Percentiles rank a stretch among this genome's conserved stretches.
Evolutionary conservation across 2,329 filamentous ascomycete genomes (phyloP).

Genomic region (Aaosphaeria pasadenensis): DNA sequence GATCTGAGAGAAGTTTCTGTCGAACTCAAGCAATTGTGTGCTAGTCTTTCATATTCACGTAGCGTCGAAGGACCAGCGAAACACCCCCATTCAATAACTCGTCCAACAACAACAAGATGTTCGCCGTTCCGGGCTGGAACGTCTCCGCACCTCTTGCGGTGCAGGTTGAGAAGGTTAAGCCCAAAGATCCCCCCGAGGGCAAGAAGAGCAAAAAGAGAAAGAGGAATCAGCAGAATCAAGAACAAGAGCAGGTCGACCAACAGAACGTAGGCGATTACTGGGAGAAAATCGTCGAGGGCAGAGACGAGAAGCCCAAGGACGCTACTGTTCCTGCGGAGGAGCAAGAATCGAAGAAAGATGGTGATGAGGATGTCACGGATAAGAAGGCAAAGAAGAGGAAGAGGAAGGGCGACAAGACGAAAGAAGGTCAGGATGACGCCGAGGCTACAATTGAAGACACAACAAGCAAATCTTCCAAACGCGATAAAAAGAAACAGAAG

Average conservation of each 20-base stretch:
- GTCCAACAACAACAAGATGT: slow-evolving; percentile 58
- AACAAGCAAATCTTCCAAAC: slow-evolving; percentile 15
- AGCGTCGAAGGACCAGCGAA: background rate
- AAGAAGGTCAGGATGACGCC: background rate
- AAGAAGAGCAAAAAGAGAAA: slow-evolving; percentile 55
- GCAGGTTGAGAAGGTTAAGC: slow-evolving; percentile 53
- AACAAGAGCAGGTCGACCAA: slow-evolving; percentile 71
- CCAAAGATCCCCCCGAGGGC: slow-evolving; percentile 25
- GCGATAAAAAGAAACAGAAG: slow-evolving; percentile 35
- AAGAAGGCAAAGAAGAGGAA: slow-evolving; percentile 15
- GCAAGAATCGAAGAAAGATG: slow-evolving; percentile 9
- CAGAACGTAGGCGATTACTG: slow-evolving; percentile 49
- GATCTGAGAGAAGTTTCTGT: no score
- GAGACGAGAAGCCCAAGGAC: slow-evolving; percentile 38
- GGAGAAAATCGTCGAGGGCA: slow-evolving; percentile 45
- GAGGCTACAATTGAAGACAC: slow-evolving; percentile 15
- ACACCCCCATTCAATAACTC: background rate
- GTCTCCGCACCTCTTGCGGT: slow-evolving; percentile 71
- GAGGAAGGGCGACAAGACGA: slow-evolving; percentile 4
- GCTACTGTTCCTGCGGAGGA: background rate
- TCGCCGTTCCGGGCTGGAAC: slow-evolving; percentile 91
- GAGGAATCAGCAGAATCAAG: slow-evolving; percentile 51
- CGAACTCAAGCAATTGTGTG: no score
- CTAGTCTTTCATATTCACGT: no score
- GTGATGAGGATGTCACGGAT: slow-evolving; percentile 14